Evolutionary conservation across 1,284 basidiomycete species (phyloP).

Genomic region (Meripilus lineatus): DNA sequence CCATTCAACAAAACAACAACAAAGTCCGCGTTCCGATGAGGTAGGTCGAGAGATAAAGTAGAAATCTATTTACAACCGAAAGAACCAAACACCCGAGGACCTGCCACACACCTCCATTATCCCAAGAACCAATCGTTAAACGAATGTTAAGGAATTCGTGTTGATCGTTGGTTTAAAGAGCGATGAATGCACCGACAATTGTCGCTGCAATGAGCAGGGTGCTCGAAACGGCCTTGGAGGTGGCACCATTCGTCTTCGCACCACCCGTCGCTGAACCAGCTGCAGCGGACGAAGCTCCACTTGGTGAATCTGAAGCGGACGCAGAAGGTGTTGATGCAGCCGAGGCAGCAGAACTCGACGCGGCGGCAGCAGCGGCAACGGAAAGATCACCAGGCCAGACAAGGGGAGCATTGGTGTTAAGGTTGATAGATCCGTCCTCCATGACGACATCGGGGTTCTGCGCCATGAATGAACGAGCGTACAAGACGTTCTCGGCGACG

Average conservation of each 20-base stretch:
- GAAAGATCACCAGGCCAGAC: slow-evolving; percentile 56
- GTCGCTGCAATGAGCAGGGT: slow-evolving; percentile 45
- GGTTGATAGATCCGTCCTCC: slow-evolving; percentile 47
- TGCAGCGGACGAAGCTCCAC: slow-evolving; percentile 23
- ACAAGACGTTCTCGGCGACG: slow-evolving; percentile 55
- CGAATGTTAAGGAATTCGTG: no score
- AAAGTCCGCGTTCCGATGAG: no score
- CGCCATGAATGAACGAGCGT: slow-evolving; percentile 58
- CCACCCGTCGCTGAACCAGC: slow-evolving; percentile 20
- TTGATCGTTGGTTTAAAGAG: slow-evolving; percentile 53
- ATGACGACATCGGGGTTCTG: slow-evolving; percentile 53
- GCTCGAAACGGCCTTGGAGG: slow-evolving; percentile 44
- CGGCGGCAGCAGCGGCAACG: slow-evolving; percentile 27
- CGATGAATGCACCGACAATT: slow-evolving; percentile 48
- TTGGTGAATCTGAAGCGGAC: slow-evolving; percentile 21
- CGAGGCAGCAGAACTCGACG: slow-evolving; percentile 24
- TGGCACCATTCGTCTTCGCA: slow-evolving; percentile 39
- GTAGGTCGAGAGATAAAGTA: no score
- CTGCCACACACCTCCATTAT: no score
- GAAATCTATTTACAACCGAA: no score
- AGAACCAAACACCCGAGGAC: no score
- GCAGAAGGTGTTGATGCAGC: slow-evolving; percentile 22
- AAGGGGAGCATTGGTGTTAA: slow-evolving; percentile 42
- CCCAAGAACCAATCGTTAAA: no score
- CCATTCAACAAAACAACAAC: no score